Conservation (phyloP, 2,329 filamentous ascomycete genomes). For the Aspergillus oerlinghausenensis region DNA sequence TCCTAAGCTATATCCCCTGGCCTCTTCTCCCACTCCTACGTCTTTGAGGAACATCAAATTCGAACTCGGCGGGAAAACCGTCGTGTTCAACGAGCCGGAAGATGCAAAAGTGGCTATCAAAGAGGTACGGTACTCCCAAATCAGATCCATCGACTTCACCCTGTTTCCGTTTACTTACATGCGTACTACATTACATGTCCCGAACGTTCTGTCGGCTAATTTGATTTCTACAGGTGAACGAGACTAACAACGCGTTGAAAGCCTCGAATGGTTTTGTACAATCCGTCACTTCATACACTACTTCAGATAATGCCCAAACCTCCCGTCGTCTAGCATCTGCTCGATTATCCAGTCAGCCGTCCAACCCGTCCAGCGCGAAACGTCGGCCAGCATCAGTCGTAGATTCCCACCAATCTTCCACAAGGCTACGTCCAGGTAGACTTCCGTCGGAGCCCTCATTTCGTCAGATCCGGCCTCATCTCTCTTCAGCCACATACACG, state of each 20-base stretch:
- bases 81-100: slow-evolving; percentile 61
- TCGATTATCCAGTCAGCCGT: slow-evolving; percentile 21
- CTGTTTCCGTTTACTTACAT: background rate
- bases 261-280: slow-evolving; percentile 46
- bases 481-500: slow-evolving; percentile 23
- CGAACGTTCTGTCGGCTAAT: slow-evolving; percentile 6
- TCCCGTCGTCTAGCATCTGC: slow-evolving; percentile 22
- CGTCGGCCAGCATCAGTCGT: slow-evolving; percentile 51
- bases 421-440: slow-evolving; percentile 23
- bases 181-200: background rate
- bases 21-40: slow-evolving; percentile 73
- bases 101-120: slow-evolving; percentile 50
- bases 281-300: slow-evolving; percentile 42
- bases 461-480: slow-evolving; percentile 38
- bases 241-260: slow-evolving; percentile 41
- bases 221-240: slow-evolving; percentile 35
- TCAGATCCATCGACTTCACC: background rate
- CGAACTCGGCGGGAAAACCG: slow-evolving; percentile 57
- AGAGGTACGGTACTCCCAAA: slow-evolving; percentile 44
- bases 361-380: slow-evolving; percentile 26
- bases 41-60: slow-evolving; percentile 75
- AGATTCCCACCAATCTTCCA: slow-evolving; percentile 49
- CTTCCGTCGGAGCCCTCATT: slow-evolving; percentile 49
- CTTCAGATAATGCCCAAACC: slow-evolving; percentile 33
- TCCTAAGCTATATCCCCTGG: slow-evolving; percentile 84